phyloP scores from a whole-genome alignment of 345 rosid genomes.

The Arabidopsis suecica region DNA sequence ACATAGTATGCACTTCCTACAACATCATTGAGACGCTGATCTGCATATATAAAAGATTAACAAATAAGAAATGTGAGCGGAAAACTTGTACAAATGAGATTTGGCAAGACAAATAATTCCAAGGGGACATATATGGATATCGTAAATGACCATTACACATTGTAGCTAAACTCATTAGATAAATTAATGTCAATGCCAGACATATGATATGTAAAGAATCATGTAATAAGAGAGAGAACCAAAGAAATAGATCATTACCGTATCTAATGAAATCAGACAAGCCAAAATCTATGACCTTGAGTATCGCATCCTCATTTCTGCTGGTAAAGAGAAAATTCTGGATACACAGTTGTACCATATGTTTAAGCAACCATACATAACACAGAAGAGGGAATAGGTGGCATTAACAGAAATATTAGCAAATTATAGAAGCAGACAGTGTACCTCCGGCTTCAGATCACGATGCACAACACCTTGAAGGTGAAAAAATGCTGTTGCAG shows the following conservation, averaged over 20 bases:
- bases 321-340: conserved; percentile 95
- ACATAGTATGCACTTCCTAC: conserved; percentile 99
- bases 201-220: not conserved
- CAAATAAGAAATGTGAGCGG: not conserved
- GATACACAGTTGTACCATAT: conserved; percentile 19
- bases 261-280: conserved; percentile 81
- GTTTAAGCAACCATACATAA: not conserved
- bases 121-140: not conserved
- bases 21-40: conserved; percentile 91
- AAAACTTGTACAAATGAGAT: not conserved
- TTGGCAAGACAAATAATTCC: not conserved
- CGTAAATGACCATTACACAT: not conserved
- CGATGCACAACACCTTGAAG: conserved; percentile 99
- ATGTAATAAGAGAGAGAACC: not conserved
- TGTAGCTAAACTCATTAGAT: conserved; percentile 4
- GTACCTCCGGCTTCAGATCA: conserved; percentile 96
- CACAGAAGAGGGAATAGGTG: conserved; percentile 4
- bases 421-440: conserved; percentile 4
- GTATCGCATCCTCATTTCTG: conserved; percentile 73
- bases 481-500: conserved; percentile 89
- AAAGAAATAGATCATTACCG: conserved; percentile 52
- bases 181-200: conserved; percentile 6
- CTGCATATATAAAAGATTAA: conserved; percentile 48
- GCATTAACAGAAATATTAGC: not conserved
- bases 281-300: conserved; percentile 98